A percentile compares a stretch with the other conserved stretches of the same genome.
Evolutionary conservation across 164 flowering plant species (phyloP).

Genomic region (Sextonia rubra): DNA sequence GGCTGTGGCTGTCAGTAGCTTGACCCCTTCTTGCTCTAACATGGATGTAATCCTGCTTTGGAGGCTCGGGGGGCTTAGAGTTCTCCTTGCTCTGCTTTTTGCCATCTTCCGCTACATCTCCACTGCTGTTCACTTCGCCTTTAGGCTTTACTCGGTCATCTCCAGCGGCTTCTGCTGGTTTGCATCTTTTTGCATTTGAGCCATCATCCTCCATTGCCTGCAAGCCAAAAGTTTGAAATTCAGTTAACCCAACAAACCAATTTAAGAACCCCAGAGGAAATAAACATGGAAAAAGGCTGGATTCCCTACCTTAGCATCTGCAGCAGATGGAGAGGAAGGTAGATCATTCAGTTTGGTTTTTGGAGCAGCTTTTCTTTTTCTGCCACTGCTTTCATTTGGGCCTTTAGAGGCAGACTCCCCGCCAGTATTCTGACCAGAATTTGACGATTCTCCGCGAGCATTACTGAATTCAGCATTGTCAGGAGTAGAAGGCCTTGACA

Average conservation of each 20-base stretch:
- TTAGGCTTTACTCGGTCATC: conserved; percentile 22
- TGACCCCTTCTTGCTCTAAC: conserved; percentile 97
- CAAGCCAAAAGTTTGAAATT: conserved; percentile 3
- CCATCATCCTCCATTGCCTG: conserved; percentile 41
- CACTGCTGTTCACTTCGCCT: conserved; percentile 24
- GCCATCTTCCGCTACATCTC: conserved; percentile 16
- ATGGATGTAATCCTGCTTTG: conserved; percentile 81
- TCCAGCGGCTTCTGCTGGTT: conserved; percentile 30
- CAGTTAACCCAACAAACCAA: not conserved
- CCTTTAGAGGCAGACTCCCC: not conserved
- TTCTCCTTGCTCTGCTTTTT: conserved; percentile 30
- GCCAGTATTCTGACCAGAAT: conserved; percentile 19
- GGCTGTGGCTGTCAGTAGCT: conserved; percentile 95
- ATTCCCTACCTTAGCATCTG: conserved; percentile 21
- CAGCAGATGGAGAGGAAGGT: conserved; percentile 16
- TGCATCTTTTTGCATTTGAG: conserved; percentile 47
- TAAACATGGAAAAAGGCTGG: not conserved
- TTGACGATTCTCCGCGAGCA: conserved; percentile 15
- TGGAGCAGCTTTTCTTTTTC: conserved; percentile 27
- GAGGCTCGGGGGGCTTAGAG: conserved; percentile 70
- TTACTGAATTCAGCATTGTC: conserved; percentile 18
- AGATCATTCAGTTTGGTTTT: conserved; percentile 23
- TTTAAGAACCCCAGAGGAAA: not conserved
- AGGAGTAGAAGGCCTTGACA: conserved; percentile 25
- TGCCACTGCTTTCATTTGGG: conserved; percentile 11